phyloP scores from a whole-genome alignment of 805 yeast species.

The Groenewaldozyma salmanticensis region DNA sequence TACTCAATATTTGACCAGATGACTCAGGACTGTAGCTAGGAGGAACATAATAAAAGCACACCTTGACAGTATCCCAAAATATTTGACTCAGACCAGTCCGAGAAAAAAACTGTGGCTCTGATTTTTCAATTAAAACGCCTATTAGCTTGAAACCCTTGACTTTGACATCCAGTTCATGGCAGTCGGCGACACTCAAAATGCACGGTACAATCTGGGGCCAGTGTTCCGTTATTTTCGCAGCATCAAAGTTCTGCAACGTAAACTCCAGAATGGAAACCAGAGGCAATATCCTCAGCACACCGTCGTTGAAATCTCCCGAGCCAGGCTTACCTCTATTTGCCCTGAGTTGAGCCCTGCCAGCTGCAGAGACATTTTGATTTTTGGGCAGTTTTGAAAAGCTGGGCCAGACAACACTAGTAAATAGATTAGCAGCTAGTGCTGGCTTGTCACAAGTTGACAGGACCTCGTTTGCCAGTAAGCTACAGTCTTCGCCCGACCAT shows the following conservation, averaged over 20 bases:
- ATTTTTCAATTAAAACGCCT: conserved; percentile 7
- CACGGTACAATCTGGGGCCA: conserved; percentile 27
- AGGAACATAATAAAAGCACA: conserved; percentile 25
- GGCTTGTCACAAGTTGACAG: background rate
- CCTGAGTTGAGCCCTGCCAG: background rate
- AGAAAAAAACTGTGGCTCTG: conserved; percentile 4
- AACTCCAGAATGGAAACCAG: too few relatives aligned
- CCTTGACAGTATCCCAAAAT: conserved; percentile 21
- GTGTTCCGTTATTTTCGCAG: conserved; percentile 6
- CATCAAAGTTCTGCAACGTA: conserved; percentile 8
- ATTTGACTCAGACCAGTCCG: conserved; percentile 22
- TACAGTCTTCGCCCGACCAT: background rate
- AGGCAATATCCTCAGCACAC: too few relatives aligned
- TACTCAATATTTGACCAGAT: conserved; percentile 14
- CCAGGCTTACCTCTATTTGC: too few relatives aligned
- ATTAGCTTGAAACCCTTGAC: conserved; percentile 17
- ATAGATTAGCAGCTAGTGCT: background rate
- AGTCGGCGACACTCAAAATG: conserved; percentile 23
- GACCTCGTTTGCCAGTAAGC: background rate
- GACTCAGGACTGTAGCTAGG: conserved; percentile 19
- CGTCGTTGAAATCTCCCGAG: too few relatives aligned
- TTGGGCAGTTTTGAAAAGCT: background rate
- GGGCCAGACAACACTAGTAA: background rate
- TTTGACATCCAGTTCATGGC: conserved; percentile 18
- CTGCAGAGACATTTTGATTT: background rate